A percentile compares a stretch with the other conserved stretches of the same genome.
These are phyloP conservation scores for Pythium vanterpoolii DNA, from an alignment of 352 stramenopile genomes.

Conservation along the genomic window DNA sequence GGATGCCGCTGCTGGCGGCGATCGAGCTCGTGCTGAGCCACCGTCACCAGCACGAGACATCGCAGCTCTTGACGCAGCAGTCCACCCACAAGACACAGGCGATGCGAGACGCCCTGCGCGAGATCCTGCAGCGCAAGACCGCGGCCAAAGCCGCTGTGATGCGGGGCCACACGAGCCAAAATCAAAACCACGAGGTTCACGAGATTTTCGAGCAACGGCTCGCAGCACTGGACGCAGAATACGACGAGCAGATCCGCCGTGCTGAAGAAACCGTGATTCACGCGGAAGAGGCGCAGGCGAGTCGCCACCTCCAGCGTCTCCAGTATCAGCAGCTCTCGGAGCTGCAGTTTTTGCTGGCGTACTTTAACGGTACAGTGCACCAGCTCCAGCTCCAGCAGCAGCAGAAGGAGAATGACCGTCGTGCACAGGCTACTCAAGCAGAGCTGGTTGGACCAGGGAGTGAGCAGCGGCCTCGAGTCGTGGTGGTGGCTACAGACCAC, in stretches of 20 bases:
- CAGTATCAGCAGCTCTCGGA: slow-evolving; percentile 45
- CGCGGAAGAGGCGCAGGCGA: slow-evolving; percentile 29
- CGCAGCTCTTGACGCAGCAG: slow-evolving; percentile 31
- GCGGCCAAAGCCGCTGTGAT: slow-evolving; percentile 36
- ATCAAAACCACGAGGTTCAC: slow-evolving; percentile 13
- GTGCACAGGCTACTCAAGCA: too few relatives aligned
- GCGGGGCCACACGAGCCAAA: slow-evolving; percentile 3
- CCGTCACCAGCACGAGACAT: slow-evolving; percentile 51
- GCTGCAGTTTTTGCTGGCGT: slow-evolving; percentile 37
- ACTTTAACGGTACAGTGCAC: slow-evolving; percentile 33
- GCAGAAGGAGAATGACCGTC: too few relatives aligned
- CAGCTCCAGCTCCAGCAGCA: slow-evolving; percentile 15
- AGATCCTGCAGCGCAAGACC: slow-evolving; percentile 51
- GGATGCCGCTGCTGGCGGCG: slow-evolving; percentile 47
- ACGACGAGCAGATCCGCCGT: slow-evolving; percentile 34
- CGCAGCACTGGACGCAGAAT: slow-evolving; percentile 37
- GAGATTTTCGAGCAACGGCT: too few relatives aligned
- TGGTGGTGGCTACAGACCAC: not conserved
- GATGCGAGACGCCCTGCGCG: slow-evolving; percentile 31
- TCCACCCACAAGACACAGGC: slow-evolving; percentile 22
- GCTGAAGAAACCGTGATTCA: slow-evolving; percentile 29
- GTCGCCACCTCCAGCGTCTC: slow-evolving; percentile 27
- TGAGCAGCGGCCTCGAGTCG: too few relatives aligned
- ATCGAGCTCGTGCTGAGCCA: slow-evolving; percentile 55
- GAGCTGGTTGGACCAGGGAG: too few relatives aligned